phyloP scores from a whole-genome alignment of 805 yeast genomes.

The Candida golubevii region DNA sequence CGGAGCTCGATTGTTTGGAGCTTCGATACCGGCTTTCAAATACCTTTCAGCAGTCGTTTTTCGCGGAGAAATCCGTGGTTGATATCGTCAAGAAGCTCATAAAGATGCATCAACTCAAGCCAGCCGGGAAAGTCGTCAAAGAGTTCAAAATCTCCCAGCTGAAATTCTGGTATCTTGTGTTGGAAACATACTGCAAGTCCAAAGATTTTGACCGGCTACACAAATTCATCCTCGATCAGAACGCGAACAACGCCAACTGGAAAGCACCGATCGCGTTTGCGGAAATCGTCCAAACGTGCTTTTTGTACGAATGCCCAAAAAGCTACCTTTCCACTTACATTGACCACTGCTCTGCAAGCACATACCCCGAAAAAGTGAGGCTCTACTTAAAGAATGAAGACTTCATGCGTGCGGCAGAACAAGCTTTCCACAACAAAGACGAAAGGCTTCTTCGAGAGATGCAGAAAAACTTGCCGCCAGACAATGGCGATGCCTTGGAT shows the following conservation, averaged over 20 bases:
- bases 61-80: constrained; percentile 22
- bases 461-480: constrained; percentile 3
- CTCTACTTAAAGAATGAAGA: constrained; percentile 53
- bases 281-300: constrained; percentile 55
- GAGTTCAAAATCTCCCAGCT: constrained; percentile 56
- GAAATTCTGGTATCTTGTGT: constrained; percentile 51
- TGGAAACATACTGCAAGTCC: constrained; percentile 43
- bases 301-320: constrained; percentile 47
- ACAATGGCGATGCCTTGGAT: constrained; percentile 8
- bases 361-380: constrained; percentile 44
- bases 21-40: constrained; percentile 30
- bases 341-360: constrained; percentile 42
- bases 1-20: constrained; percentile 31
- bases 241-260: constrained; percentile 18
- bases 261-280: constrained; percentile 71
- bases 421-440: constrained; percentile 45
- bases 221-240: constrained; percentile 23
- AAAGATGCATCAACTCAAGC: constrained; percentile 43
- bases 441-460: constrained; percentile 9
- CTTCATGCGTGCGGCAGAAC: constrained; percentile 45
- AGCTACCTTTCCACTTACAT: constrained; percentile 61
- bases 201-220: constrained; percentile 54
- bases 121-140: constrained; percentile 45
- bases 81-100: constrained; percentile 27
- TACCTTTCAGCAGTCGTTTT: constrained; percentile 31